Percentiles rank a stretch among this genome's conserved stretches.
These are phyloP conservation scores for Aspergillus pseudoviridinutans DNA, from an alignment of 2,329 filamentous ascomycete species.

Conservation along the genomic window DNA sequence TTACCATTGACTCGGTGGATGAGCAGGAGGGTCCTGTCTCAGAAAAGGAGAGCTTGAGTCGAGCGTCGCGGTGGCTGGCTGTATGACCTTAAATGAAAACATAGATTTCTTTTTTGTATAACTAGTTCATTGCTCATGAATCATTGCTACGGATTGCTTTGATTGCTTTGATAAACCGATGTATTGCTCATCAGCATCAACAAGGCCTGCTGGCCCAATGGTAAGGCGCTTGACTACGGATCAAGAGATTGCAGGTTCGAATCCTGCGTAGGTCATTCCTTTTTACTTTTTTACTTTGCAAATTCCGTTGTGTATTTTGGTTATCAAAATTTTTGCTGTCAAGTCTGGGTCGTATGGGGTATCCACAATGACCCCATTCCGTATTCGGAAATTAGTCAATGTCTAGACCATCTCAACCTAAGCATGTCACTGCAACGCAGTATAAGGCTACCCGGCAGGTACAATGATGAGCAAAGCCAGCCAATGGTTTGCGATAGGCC, in stretches of 20 bases:
- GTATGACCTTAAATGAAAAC: background rate
- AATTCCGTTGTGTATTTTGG: background rate
- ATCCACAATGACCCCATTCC: background rate
- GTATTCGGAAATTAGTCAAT: background rate
- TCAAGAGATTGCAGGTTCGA: slow-evolving; percentile 51
- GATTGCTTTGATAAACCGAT: background rate
- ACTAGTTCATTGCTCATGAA: background rate
- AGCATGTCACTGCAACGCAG: too few species aligned
- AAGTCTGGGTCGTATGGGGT: background rate
- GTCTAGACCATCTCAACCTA: too few species aligned
- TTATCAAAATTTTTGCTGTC: too few species aligned
- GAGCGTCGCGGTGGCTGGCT: background rate
- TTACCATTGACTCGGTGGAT: background rate
- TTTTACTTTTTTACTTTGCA: background rate
- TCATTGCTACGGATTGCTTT: too few species aligned
- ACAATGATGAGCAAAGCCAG: too few species aligned
- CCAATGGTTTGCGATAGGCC: too few species aligned
- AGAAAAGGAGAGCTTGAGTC: slow-evolving; percentile 16
- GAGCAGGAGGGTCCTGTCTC: slow-evolving; percentile 6
- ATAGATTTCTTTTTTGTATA: background rate
- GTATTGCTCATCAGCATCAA: background rate
- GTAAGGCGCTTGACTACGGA: slow-evolving; percentile 52
- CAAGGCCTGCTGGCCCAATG: slow-evolving; percentile 37
- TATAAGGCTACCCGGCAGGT: too few species aligned
- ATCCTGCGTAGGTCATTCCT: slow-evolving; percentile 34